phyloP scores from a whole-genome alignment of 352 stramenopile genomes.

The Phytophthora fragariaefolia region DNA sequence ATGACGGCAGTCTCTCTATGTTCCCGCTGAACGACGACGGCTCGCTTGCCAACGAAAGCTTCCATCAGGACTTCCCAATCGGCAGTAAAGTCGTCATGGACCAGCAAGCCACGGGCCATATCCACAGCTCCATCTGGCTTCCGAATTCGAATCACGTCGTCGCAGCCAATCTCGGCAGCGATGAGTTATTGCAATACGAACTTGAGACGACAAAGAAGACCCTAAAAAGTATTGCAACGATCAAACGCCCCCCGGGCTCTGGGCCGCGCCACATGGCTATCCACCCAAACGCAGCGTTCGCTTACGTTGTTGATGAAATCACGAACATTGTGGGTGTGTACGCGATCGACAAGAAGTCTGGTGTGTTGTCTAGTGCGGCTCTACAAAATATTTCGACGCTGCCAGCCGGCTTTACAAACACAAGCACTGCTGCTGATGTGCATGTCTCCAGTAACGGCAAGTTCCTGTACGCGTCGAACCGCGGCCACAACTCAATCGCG shows the following conservation, averaged over 20 bases:
- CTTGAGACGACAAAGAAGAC: slow-evolving; percentile 47
- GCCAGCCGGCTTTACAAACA: slow-evolving; percentile 39
- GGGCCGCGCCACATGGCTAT: slow-evolving; percentile 70
- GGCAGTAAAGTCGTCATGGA: slow-evolving; percentile 47
- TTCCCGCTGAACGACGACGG: slow-evolving; percentile 58
- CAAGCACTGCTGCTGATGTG: slow-evolving; percentile 46
- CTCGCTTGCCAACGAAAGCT: slow-evolving; percentile 38
- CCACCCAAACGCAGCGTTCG: slow-evolving; percentile 47
- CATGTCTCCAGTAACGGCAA: slow-evolving; percentile 53
- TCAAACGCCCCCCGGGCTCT: slow-evolving; percentile 42
- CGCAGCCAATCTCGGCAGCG: slow-evolving; percentile 61
- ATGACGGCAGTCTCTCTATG: slow-evolving; percentile 59
- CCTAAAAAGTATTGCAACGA: slow-evolving; percentile 31
- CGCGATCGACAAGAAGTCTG: slow-evolving; percentile 33
- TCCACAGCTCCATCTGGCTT: slow-evolving; percentile 72
- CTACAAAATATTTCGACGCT: slow-evolving; percentile 63
- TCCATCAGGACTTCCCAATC: slow-evolving; percentile 48
- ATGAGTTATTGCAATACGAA: slow-evolving; percentile 60
- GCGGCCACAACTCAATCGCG: slow-evolving; percentile 65
- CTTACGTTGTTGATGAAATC: slow-evolving; percentile 65
- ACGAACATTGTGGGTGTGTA: slow-evolving; percentile 69
- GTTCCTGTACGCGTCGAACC: slow-evolving; percentile 72
- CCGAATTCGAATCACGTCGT: slow-evolving; percentile 48
- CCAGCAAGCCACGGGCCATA: slow-evolving; percentile 53
- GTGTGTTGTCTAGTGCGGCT: slow-evolving; percentile 30